Conservation (phyloP, 768 basidiomycete genomes). For the Tulasnella calospora region DNA sequence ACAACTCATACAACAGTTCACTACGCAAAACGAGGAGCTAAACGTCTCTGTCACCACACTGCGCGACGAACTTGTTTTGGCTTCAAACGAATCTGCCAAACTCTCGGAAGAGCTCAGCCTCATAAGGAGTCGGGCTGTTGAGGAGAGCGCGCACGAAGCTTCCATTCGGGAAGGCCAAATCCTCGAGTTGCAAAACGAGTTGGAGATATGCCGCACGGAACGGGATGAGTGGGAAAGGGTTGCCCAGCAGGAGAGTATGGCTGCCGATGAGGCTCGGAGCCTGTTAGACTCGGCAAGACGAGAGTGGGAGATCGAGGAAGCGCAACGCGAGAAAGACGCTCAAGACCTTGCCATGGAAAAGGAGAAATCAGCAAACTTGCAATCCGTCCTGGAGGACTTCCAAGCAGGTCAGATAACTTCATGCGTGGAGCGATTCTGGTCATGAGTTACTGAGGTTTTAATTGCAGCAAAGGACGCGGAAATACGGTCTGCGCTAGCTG, state of each 20-base stretch:
- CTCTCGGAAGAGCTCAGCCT: conserved; percentile 63
- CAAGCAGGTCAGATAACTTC: conserved; percentile 62
- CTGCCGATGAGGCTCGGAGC: conserved; percentile 65
- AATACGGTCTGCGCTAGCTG: conserved; percentile 74
- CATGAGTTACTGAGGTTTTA: conserved; percentile 20
- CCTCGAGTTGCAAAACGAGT: conserved; percentile 70
- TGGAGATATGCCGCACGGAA: conserved; percentile 81
- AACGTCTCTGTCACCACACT: conserved; percentile 67
- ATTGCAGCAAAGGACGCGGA: conserved; percentile 81
- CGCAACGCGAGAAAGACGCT: conserved; percentile 51
- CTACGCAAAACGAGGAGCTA: conserved; percentile 71
- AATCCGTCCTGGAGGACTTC: conserved; percentile 92
- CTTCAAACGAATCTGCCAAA: conserved; percentile 70
- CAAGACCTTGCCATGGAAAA: conserved; percentile 59
- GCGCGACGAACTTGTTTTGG: conserved; percentile 68
- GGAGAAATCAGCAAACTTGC: conserved; percentile 75
- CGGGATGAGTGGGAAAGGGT: conserved; percentile 65
- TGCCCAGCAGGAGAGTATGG: conserved; percentile 59
- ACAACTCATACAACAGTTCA: conserved; percentile 72
- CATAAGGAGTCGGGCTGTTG: conserved; percentile 57
- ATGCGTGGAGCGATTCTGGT: neutral
- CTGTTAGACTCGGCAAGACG: conserved; percentile 52
- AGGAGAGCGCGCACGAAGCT: conserved; percentile 67
- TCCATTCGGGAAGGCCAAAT: conserved; percentile 71
- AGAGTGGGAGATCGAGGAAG: conserved; percentile 63